Evolutionary conservation across 2,329 filamentous ascomycete genomes (phyloP).

Genomic region (Zalaria obscura): DNA sequence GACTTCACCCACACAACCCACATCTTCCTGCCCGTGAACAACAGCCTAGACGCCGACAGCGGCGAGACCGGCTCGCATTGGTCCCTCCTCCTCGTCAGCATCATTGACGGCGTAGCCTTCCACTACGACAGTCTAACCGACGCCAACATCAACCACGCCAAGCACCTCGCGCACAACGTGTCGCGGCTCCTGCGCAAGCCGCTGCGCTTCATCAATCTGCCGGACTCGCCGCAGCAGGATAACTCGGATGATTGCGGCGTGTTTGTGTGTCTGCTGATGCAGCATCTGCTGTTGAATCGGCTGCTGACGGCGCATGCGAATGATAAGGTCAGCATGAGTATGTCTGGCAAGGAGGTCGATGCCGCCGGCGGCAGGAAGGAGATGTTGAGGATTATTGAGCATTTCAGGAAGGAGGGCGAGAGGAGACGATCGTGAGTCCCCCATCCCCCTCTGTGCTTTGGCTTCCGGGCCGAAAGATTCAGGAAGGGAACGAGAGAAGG

Average conservation of each 20-base stretch:
- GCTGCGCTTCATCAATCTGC: conserved; percentile 64
- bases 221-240: conserved; percentile 79
- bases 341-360: conserved; percentile 73
- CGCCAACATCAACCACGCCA: conserved; percentile 62
- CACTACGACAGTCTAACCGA: conserved; percentile 85
- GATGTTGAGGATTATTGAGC: conserved; percentile 82
- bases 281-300: conserved; percentile 75
- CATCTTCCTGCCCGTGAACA: conserved; percentile 91
- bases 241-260: conserved; percentile 92
- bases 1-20: conserved; percentile 72
- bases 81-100: conserved; percentile 80
- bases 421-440: conserved; percentile 62
- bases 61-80: conserved; percentile 91
- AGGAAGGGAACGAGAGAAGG: too few species aligned
- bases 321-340: conserved; percentile 88
- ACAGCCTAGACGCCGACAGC: conserved; percentile 58
- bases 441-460: too few species aligned
- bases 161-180: conserved; percentile 54
- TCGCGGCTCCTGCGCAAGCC: conserved; percentile 50
- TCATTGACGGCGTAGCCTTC: conserved; percentile 82
- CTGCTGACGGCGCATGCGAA: conserved; percentile 65
- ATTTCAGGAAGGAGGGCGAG: conserved; percentile 74
- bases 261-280: conserved; percentile 91
- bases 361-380: conserved; percentile 70
- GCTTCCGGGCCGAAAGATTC: too few species aligned